Percentiles rank a stretch among this genome's conserved stretches.
Evolutionary conservation across 768 basidiomycete genomes (phyloP).

Genomic region (Kwoniella botswanensis): DNA sequence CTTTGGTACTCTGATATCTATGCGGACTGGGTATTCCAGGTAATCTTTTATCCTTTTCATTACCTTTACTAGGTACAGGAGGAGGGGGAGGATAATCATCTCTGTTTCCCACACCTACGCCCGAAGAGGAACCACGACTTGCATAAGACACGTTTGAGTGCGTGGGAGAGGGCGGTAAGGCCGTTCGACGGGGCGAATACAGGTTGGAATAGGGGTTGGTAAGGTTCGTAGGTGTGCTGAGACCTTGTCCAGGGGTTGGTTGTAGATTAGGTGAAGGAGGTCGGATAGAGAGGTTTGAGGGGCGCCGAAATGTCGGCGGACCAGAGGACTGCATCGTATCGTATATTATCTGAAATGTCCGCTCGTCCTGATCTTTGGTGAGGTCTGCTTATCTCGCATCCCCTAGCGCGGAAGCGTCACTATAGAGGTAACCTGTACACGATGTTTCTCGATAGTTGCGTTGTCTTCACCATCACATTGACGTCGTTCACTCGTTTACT

Average conservation of each 20-base stretch:
- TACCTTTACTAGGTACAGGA: slow-evolving; percentile 26
- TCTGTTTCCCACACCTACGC: slow-evolving; percentile 10
- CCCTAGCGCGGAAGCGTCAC: no score
- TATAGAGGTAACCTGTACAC: no score
- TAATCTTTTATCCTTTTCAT: slow-evolving; percentile 17
- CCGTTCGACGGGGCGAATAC: slow-evolving; percentile 22
- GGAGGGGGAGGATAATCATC: slow-evolving; percentile 18
- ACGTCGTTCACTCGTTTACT: neutral
- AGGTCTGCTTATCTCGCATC: no score
- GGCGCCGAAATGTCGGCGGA: slow-evolving; percentile 12
- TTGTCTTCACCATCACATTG: no score
- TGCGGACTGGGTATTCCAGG: slow-evolving; percentile 28
- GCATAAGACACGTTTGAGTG: slow-evolving; percentile 25
- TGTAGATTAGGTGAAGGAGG: slow-evolving; percentile 23
- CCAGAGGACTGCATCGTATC: neutral
- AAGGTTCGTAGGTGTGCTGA: slow-evolving; percentile 12
- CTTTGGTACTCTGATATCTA: slow-evolving; percentile 9
- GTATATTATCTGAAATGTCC: no score
- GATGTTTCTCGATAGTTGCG: no score
- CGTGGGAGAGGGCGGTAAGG: slow-evolving; percentile 28
- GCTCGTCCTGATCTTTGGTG: no score
- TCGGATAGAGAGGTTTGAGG: slow-evolving; percentile 23
- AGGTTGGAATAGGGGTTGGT: slow-evolving; percentile 9
- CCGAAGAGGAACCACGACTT: slow-evolving; percentile 10
- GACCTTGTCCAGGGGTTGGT: neutral